phyloP scores from a whole-genome alignment of 2,329 filamentous ascomycete species.

The Colletotrichum trifolii region DNA sequence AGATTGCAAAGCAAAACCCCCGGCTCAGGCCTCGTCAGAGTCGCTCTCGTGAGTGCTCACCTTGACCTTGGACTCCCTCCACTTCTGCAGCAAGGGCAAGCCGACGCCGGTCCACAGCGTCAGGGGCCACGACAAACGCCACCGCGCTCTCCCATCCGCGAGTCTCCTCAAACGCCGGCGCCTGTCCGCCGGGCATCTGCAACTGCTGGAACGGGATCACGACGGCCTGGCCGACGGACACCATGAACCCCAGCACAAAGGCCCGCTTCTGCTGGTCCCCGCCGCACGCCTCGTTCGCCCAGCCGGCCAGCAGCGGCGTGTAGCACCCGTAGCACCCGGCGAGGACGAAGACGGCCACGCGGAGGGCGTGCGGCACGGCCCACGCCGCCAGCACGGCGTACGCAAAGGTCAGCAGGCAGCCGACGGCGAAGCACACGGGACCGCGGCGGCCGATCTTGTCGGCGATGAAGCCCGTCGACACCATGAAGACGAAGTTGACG shows the following conservation, averaged over 20 bases:
- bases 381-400: conserved; percentile 52
- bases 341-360: conserved; percentile 53
- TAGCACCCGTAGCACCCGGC: conserved; percentile 54
- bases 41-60: conserved; percentile 24
- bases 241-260: conserved; percentile 53
- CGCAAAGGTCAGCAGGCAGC: conserved; percentile 48
- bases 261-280: conserved; percentile 56
- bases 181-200: conserved; percentile 50
- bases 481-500: conserved; percentile 55
- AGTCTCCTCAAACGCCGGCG: conserved; percentile 47
- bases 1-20: too few species aligned
- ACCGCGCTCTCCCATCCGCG: conserved; percentile 50
- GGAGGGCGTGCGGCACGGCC: conserved; percentile 49
- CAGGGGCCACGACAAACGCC: conserved; percentile 45
- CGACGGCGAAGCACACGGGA: conserved; percentile 49
- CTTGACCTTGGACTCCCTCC: conserved; percentile 34
- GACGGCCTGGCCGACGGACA: conserved; percentile 49
- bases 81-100: conserved; percentile 41
- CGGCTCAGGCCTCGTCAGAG: conserved; percentile 17
- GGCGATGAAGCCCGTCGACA: conserved; percentile 48
- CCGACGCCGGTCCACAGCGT: conserved; percentile 48
- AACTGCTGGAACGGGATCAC: conserved; percentile 53
- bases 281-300: conserved; percentile 53
- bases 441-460: conserved; percentile 50
- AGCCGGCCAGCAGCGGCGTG: conserved; percentile 53